Conservation (phyloP, 306 rosid species). For the Vicia sativa region DNA sequence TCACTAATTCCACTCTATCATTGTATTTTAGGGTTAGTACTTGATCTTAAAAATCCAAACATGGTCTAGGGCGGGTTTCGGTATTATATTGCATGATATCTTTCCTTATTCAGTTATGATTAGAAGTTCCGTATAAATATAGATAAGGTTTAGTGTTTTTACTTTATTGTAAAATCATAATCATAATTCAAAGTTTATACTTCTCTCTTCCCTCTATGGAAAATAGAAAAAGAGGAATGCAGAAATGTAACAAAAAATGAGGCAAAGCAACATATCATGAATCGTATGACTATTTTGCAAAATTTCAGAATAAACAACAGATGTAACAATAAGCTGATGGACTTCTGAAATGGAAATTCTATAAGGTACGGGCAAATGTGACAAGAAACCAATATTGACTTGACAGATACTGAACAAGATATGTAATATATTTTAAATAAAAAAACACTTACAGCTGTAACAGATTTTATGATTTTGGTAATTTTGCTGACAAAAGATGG, state of each 20-base stretch:
- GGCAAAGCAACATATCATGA: constrained; percentile 7
- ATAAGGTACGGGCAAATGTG: not conserved
- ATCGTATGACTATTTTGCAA: not conserved
- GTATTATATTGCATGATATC: not conserved
- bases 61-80: not conserved
- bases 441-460: constrained; percentile 73
- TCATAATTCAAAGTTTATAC: not conserved
- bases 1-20: no score
- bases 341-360: not conserved
- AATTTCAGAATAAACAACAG: not conserved
- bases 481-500: constrained; percentile 75
- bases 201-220: constrained; percentile 4
- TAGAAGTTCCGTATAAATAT: not conserved
- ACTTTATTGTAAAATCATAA: not conserved
- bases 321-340: not conserved
- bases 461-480: constrained; percentile 76
- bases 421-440: not conserved
- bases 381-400: constrained; percentile 7
- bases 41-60: no score
- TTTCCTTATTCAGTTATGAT: not conserved
- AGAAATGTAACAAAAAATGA: not conserved
- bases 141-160: not conserved
- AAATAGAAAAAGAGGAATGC: not conserved
- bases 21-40: no score
- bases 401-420: constrained; percentile 36